These are phyloP conservation scores for Aspergillus tubingensis DNA, from an alignment of 2,329 filamentous ascomycete genomes.

Conservation along the genomic window DNA sequence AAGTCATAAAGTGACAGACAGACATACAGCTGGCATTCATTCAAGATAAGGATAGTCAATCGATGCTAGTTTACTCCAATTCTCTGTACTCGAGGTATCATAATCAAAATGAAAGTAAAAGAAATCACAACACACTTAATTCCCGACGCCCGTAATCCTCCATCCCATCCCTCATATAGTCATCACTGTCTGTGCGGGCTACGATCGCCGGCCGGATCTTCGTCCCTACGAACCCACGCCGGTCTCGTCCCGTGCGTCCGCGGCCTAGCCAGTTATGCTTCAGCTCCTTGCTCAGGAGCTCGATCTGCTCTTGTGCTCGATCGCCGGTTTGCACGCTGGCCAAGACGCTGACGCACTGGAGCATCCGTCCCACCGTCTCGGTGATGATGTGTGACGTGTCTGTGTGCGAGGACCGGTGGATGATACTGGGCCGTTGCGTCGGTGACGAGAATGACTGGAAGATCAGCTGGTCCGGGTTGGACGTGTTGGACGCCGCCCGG, in stretches of 20 bases:
- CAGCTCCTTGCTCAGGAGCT: conserved; percentile 79
- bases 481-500: conserved; percentile 82
- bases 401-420: conserved; percentile 32
- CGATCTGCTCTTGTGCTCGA: conserved; percentile 74
- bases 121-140: background rate
- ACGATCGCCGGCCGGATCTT: conserved; percentile 46
- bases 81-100: background rate
- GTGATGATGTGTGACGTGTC: conserved; percentile 72
- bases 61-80: too few relatives aligned
- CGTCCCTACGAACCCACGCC: conserved; percentile 83
- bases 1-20: too few relatives aligned
- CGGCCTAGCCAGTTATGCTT: conserved; percentile 97
- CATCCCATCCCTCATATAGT: conserved; percentile 20
- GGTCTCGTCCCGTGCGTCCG: conserved; percentile 83
- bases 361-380: conserved; percentile 90
- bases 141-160: background rate
- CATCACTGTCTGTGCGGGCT: conserved; percentile 28
- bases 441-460: conserved; percentile 47
- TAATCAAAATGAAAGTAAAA: background rate
- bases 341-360: conserved; percentile 93
- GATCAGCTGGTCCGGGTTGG: conserved; percentile 47
- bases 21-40: too few relatives aligned
- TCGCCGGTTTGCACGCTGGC: conserved; percentile 74
- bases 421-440: conserved; percentile 36
- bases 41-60: too few relatives aligned